Evolutionary conservation across 2,329 filamentous ascomycete species (phyloP).

Genomic region (Alternaria sp.): DNA sequence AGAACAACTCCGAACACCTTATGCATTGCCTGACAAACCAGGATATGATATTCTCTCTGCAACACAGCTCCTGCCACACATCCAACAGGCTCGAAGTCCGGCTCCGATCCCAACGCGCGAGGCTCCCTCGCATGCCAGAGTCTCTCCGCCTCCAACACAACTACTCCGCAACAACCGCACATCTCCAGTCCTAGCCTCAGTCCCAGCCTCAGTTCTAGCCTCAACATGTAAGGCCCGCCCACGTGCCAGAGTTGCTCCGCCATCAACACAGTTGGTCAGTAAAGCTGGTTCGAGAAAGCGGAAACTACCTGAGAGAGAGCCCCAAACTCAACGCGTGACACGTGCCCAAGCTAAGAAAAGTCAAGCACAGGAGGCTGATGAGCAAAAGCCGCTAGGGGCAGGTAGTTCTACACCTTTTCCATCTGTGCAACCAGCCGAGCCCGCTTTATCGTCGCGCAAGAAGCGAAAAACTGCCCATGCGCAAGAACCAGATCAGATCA

Average conservation of each 20-base stretch:
- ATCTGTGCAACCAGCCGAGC: constrained; percentile 38
- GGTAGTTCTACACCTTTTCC: background rate
- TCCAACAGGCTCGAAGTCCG: background rate
- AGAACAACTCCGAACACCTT: background rate
- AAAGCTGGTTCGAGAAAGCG: constrained; percentile 11
- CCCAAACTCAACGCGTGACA: constrained; percentile 11
- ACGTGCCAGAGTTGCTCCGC: background rate
- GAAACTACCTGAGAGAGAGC: constrained; percentile 10
- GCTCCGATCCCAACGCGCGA: background rate
- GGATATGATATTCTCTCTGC: background rate
- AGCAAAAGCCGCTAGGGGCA: background rate
- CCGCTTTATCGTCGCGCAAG: constrained; percentile 3
- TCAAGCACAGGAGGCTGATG: constrained; percentile 5
- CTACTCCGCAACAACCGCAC: background rate
- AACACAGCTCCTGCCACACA: constrained; percentile 11
- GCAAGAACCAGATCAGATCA: background rate
- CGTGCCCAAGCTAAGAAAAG: constrained; percentile 21
- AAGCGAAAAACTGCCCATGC: constrained; percentile 7
- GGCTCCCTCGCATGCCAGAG: background rate
- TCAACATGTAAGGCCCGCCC: background rate
- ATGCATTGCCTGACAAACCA: background rate
- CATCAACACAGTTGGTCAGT: constrained; percentile 12
- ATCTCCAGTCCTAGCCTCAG: background rate
- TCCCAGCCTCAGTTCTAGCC: background rate
- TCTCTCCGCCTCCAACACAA: constrained; percentile 10